Percentiles rank a stretch among this genome's conserved stretches.
Evolutionary conservation across 768 basidiomycete species (phyloP).

Genomic region (Lentinula edodes): DNA sequence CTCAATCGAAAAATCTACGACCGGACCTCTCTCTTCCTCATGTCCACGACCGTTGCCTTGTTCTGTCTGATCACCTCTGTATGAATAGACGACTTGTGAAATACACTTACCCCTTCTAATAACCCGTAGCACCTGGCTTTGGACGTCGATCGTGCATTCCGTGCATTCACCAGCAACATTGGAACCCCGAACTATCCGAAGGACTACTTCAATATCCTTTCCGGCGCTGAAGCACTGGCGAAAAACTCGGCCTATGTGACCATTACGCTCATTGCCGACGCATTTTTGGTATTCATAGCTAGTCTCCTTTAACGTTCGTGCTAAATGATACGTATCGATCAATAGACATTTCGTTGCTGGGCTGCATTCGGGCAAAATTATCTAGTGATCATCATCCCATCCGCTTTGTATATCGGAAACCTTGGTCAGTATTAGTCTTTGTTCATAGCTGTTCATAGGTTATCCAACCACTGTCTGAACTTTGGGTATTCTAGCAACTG

Average conservation of each 20-base stretch:
- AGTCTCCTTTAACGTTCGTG: not conserved
- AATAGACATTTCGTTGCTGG: conserved; percentile 3
- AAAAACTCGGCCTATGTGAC: conserved; percentile 7
- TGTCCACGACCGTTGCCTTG: not conserved
- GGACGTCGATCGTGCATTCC: conserved; percentile 5
- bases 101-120: not conserved
- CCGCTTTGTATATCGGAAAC: not conserved
- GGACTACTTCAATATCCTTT: conserved; percentile 3
- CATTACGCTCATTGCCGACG: conserved; percentile 5
- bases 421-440: not conserved
- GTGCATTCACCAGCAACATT: conserved; percentile 3
- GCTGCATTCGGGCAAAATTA: conserved; percentile 1
- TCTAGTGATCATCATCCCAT: not conserved
- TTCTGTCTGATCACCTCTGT: conserved; percentile 6
- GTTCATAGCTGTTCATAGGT: not conserved
- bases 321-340: not conserved
- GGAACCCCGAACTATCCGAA: conserved; percentile 4
- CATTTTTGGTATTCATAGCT: not conserved
- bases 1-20: not conserved
- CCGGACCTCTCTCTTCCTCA: not conserved
- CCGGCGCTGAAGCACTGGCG: conserved; percentile 3
- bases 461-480: not conserved
- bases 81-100: not conserved
- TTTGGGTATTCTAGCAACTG: not conserved
- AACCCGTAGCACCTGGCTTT: not conserved